phyloP scores from a whole-genome alignment of 176 grass and related monocot genomes.

The Pontederia crassipes region DNA sequence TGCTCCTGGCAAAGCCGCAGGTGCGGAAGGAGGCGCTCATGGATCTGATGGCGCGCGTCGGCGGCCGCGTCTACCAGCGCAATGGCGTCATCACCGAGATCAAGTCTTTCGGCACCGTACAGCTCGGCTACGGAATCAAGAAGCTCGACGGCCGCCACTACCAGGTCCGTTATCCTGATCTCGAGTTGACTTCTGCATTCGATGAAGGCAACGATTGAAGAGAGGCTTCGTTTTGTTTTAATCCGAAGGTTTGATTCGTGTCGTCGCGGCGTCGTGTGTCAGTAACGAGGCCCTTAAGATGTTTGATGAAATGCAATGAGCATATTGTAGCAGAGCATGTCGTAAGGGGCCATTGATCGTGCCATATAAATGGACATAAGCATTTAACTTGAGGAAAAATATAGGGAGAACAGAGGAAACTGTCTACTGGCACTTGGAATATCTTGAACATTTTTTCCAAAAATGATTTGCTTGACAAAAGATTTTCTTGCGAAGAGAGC shows the following conservation, averaged over 20 bases:
- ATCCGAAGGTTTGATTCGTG: background rate
- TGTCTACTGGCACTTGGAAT: too few relatives aligned
- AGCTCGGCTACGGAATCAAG: slow-evolving; percentile 70
- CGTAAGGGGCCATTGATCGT: too few relatives aligned
- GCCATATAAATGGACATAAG: too few relatives aligned
- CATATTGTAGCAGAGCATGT: background rate
- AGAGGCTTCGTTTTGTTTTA: background rate
- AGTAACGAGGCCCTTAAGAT: background rate
- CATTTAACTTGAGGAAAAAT: too few relatives aligned
- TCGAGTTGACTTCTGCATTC: too few relatives aligned
- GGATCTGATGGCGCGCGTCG: slow-evolving; percentile 54
- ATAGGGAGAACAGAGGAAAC: too few relatives aligned
- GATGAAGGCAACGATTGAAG: too few relatives aligned
- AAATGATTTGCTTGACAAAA: too few relatives aligned
- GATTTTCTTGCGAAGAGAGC: too few relatives aligned
- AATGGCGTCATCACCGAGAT: slow-evolving; percentile 77
- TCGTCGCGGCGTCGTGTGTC: background rate
- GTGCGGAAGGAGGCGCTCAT: slow-evolving; percentile 39
- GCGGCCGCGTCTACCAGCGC: slow-evolving; percentile 46
- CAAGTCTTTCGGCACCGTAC: slow-evolving; percentile 71
- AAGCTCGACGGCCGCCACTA: slow-evolving; percentile 76
- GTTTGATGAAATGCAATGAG: slow-evolving; percentile 44
- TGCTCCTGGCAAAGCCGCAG: slow-evolving; percentile 58
- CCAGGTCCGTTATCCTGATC: slow-evolving; percentile 32
- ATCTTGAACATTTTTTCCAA: too few relatives aligned